Evolutionary conservation across 805 yeast species (phyloP), one percentile per base, ranked within the genome.

Genomic region (Torulaspora franciscae): DNA sequence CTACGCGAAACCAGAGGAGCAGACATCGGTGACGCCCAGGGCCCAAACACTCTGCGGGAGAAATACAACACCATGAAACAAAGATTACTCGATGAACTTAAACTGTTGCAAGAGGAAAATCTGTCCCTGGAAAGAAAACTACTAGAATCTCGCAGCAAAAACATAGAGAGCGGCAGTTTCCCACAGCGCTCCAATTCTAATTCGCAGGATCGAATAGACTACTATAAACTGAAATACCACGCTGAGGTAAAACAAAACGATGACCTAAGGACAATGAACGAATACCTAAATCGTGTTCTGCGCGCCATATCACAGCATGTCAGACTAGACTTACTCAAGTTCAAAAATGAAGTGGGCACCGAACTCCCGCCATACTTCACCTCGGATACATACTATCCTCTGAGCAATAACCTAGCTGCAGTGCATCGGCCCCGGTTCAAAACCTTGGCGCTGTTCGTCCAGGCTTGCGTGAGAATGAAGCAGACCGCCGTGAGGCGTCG

Each of bases 161-260:
- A 34, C 23, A 22, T 32, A 9, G 37, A 39, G 27, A 29, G 40
- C 25, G 43, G 27, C 13, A 33, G 42, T 11, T 41, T 26, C 15
- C 37, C 35, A 13, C 29, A 40, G 5, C 40, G 45, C 26, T 41
- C 53, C 25, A 55, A 45, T 28, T 34, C 54, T 5, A 23, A 45
- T 3, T 47, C 47, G 14, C 56, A 55, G 40, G 61, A 60, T 47
- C 49, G 50, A 13, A 41, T 53, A 11, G 66, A 62, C 46, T 62
- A 57, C 42, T 63, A 63, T 43, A 58, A 56, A 37, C 44, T 62
- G 32, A 59, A 57, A 39, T 65, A 60, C 35, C 51, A 61, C 37
- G 55, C 45, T n/a, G 68, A 64, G 42, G 60, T 57, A 4, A 53
- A 50, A 39, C 60, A 57, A 29, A 65, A 60, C 42, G 62, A 62